Base-by-base conservation (phyloP, 2,329 filamentous ascomycete genomes). In the Cladophialophora carrionii region DNA sequence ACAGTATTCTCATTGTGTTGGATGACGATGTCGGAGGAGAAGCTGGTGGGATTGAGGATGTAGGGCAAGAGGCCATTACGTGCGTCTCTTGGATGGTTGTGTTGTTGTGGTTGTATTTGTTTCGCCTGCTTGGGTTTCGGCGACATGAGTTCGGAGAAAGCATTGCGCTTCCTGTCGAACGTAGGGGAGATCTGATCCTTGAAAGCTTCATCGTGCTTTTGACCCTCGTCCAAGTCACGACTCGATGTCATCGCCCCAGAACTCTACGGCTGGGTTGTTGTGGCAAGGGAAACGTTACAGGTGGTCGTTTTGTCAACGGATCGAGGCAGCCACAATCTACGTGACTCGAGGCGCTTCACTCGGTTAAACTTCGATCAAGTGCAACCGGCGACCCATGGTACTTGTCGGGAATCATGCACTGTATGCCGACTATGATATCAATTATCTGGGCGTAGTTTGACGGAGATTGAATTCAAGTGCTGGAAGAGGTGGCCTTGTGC, bases 1-100 rank as follows among this genome's bases (percentile, higher is more conserved):
- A 93, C 90, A 70, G 89, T 91, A 66, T 87, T 79, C n/a, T 85
- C 81, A 69, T 86, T 85, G 76, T 88, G 81, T 7, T 32, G 41
- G 73, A 87, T 88, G 61, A 95, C 81, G 1, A 92, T 84, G 8
- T 84, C 79, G 29, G 80, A 82, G 1, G 87, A 83, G 72, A 86
- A 89, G 1, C 82, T 80, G 37, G 84, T 81, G 0, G 91, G 91
- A 60, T 86, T 77, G 7, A 79, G 72, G 56, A 90, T 88, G 77
- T 95, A 95, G 22, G 81, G 78, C 51, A 86, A 85, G 0, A 95
- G 83, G 0, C 57, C 56, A 52, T 55, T 62, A n/a, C 55, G 54
- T 49, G 49, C 22, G 37, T 74, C 67, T 63, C 66, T 43, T 37
- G 63, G 56, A 43, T 65, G 66, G 52, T 70, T 60, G 65, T 67